These are phyloP conservation scores for Pelagophyceae sp. DNA, from an alignment of 352 stramenopile species.

Conservation along the genomic window DNA sequence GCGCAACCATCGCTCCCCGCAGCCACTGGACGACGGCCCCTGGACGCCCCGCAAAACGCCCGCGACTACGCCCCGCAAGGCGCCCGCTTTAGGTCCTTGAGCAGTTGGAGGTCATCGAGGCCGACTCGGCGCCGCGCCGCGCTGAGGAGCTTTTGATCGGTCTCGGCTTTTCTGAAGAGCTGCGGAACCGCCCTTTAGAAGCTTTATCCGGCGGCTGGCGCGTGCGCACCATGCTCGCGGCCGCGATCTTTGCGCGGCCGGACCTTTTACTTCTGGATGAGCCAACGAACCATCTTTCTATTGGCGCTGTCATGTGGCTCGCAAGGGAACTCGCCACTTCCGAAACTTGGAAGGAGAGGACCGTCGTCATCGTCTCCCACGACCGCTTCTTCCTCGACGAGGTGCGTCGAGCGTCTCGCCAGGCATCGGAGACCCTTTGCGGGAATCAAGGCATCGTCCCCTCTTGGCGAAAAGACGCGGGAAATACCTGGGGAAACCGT, in stretches of 20 bases:
- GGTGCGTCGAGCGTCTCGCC: no score
- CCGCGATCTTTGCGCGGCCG: conserved; percentile 86
- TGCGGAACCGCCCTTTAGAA: conserved; percentile 77
- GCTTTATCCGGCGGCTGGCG: conserved; percentile 95
- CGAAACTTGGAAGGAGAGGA: conserved; percentile 84
- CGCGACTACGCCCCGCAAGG: no score
- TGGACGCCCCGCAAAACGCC: no score
- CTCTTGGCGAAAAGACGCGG: no score
- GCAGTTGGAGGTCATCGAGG: conserved; percentile 47
- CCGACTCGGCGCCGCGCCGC: conserved; percentile 67
- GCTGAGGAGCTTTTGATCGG: conserved; percentile 83
- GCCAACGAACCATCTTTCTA: conserved; percentile 96
- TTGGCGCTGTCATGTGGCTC: conserved; percentile 87
- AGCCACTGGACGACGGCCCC: no score
- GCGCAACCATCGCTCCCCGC: no score
- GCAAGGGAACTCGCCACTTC: conserved; percentile 89
- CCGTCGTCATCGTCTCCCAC: conserved; percentile 92
- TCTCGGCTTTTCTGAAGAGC: conserved; percentile 82
- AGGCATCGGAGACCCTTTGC: no score
- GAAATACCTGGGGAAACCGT: no score
- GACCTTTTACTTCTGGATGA: conserved; percentile 94
- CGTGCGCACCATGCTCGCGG: conserved; percentile 84
- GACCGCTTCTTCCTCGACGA: conserved; percentile 90
- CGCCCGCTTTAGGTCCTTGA: no score
- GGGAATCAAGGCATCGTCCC: no score